These are phyloP conservation scores for Podosphaera xanthii DNA, from an alignment of 2,329 filamentous ascomycete species.

Conservation along the genomic window DNA sequence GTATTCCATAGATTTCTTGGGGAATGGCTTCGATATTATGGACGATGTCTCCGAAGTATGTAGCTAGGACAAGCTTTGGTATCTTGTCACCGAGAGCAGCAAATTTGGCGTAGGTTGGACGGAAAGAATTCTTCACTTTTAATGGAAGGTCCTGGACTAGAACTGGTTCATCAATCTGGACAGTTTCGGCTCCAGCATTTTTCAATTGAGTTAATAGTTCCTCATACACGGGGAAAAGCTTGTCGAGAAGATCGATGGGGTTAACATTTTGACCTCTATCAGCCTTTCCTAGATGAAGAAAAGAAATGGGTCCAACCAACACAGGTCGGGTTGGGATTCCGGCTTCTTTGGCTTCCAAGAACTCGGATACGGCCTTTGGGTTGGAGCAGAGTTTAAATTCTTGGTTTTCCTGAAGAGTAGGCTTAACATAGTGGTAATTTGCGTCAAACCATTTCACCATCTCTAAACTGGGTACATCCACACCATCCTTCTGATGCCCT, in stretches of 20 bases:
- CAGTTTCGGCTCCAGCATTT: slow-evolving; percentile 81
- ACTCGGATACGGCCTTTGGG: slow-evolving; percentile 88
- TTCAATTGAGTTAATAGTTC: slow-evolving; percentile 86
- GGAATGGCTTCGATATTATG: slow-evolving; percentile 91
- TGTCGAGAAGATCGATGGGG: slow-evolving; percentile 81
- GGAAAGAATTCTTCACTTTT: slow-evolving; percentile 91
- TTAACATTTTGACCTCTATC: slow-evolving; percentile 85
- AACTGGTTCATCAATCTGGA: slow-evolving; percentile 95
- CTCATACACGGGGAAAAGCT: slow-evolving; percentile 84
- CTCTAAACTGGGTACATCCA: slow-evolving; percentile 86
- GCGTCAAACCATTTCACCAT: slow-evolving; percentile 99
- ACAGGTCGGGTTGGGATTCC: slow-evolving; percentile 85
- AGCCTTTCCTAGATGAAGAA: slow-evolving; percentile 93
- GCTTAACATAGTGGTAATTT: slow-evolving; percentile 99
- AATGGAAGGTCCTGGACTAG: slow-evolving; percentile 82
- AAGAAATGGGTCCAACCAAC: slow-evolving; percentile 85
- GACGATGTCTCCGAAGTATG: slow-evolving; percentile 98
- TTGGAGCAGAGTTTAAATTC: slow-evolving; percentile 69
- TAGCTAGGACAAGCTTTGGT: slow-evolving; percentile 75
- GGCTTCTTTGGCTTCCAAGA: slow-evolving; percentile 93
- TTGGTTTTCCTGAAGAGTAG: slow-evolving; percentile 91
- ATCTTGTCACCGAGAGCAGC: slow-evolving; percentile 52
- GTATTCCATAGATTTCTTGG: slow-evolving; percentile 60
- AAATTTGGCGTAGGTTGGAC: slow-evolving; percentile 88
- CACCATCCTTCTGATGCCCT: slow-evolving; percentile 84